Conservation (phyloP, 1,284 basidiomycete species). For the Coriolopsis trogii region DNA sequence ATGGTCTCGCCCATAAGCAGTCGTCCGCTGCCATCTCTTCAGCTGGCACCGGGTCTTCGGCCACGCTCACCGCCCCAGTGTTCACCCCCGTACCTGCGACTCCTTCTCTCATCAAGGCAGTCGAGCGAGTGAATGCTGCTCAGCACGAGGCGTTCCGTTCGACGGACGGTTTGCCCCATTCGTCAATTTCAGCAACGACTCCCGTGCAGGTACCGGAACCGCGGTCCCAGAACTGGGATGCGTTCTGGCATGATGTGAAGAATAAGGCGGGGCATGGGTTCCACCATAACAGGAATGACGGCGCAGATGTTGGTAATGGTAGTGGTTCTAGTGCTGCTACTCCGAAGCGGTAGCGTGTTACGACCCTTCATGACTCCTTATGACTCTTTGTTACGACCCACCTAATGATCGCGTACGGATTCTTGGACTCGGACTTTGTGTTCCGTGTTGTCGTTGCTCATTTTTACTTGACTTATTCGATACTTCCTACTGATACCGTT, state of each 20-base stretch:
- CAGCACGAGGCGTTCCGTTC: constrained; percentile 49
- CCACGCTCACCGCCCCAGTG: constrained; percentile 20
- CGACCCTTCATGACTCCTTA: constrained; percentile 23
- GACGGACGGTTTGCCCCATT: constrained; percentile 18
- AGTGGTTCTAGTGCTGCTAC: not conserved
- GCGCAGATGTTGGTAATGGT: not conserved
- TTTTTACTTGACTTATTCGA: constrained; percentile 11
- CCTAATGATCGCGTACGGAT: not conserved
- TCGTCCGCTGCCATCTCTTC: constrained; percentile 16
- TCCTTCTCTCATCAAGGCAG: constrained; percentile 60
- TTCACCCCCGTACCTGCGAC: constrained; percentile 55
- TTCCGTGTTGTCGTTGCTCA: not conserved
- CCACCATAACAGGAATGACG: constrained; percentile 10
- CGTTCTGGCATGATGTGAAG: constrained; percentile 43
- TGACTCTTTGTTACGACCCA: constrained; percentile 8
- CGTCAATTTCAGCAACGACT: constrained; percentile 12
- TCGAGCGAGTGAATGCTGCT: constrained; percentile 57
- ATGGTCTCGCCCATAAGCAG: constrained; percentile 17
- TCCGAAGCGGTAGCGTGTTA: constrained; percentile 14
- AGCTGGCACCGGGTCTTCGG: constrained; percentile 13
- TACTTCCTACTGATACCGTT: constrained; percentile 10
- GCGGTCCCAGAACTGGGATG: constrained; percentile 41
- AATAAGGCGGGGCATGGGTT: constrained; percentile 30
- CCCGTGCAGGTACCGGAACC: constrained; percentile 13
- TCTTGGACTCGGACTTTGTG: not conserved